Base-by-base conservation (phyloP, 768 basidiomycete genomes). In the Suillus cothurnatus region DNA sequence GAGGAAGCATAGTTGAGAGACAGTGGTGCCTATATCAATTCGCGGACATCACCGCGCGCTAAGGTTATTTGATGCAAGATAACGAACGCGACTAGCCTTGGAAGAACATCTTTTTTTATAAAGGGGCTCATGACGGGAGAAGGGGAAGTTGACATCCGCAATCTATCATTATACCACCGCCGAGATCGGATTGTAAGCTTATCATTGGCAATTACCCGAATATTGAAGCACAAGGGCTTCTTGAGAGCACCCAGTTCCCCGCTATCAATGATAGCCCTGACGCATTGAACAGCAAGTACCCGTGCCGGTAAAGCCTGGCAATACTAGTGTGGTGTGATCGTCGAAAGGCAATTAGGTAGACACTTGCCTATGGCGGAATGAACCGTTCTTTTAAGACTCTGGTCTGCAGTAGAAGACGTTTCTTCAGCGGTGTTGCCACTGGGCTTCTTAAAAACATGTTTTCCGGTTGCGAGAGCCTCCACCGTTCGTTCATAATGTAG, bases 361-460 rank as follows among this genome's bases (percentile, higher is more conserved):
- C 15, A 68, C 80, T 6, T 26, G 79, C 82, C 84, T 78, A 64
- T 86, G 86, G 69, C 88, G 87, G 62, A 86, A 85, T 4, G 86
- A 4, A 88, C 80, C 81, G 83, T 65, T 82, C n/a, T n/a, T n/a
- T n/a, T n/a, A n/a, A n/a, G n/a, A n/a, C n/a, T n/a, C 73, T 2
- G 6, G 6, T 17, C 39, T 5, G 86, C 85, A 28, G 83, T 67
- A 11, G 79, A 15, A 88, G 85, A 62, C 78, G 74, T 80, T 73
- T 89, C 86, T 34, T 81, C 82, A 4, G 85, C 81, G 0, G 81
- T 84, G 61, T 82, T 69, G 26, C 80, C 76, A 47, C 75, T 81
- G 55, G 86, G 87, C 68, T 89, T 89, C 67, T 90, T 88, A 26
- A 88, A 76, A 12, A 88, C 87, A 66, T 89, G 87, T 71, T 89